Base-by-base conservation (phyloP, 345 rosid species). In the Rhizophora apiculata region DNA sequence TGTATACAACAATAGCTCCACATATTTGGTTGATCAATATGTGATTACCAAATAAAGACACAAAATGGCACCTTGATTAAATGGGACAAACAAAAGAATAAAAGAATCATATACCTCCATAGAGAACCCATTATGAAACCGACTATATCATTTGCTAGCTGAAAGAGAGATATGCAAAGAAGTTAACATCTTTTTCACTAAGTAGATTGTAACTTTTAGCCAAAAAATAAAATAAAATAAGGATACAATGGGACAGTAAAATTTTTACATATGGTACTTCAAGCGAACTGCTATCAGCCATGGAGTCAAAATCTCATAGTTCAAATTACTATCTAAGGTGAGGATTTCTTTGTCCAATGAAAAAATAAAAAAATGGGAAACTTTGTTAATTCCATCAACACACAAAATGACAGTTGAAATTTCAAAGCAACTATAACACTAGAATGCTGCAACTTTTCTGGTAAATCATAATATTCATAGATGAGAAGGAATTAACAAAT, bases 91-190 rank as follows among this genome's bases (percentile, higher is more conserved):
- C 29, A 36, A 31, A 36, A 51, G 26, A 65, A 65, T 6, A 34
- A 16, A 55, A 24, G 8, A 16, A 5, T 6, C 49, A 69, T 66
- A 60, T 82, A 94, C 98, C 93, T 94, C 97, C 97, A 91, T 66
- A 91, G 59, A 57, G 91, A 81, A 61, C 96, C 98, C 79, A 94
- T 84, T 5, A 89, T 72, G 62, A 91, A 88, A 65, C 98, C 96
- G 64, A 88, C 82, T 60, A 89, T 59, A 34, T 96, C 97, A 82
- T 91, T 93, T 9, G 82, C 85, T 76, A 94, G 87, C 97, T 94
- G 89, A 77, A 57, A 55, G 19, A 64, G 52, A 64, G 58, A 80
- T 32, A 56, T 19, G 18, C 27, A 63, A 65, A 60, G 27, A 62
- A 32, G 62, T 52, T 20, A 65, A 49, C 48, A 55, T 36, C 43